phyloP scores from a whole-genome alignment of 164 flowering plant species.

The Annona squamosa region DNA sequence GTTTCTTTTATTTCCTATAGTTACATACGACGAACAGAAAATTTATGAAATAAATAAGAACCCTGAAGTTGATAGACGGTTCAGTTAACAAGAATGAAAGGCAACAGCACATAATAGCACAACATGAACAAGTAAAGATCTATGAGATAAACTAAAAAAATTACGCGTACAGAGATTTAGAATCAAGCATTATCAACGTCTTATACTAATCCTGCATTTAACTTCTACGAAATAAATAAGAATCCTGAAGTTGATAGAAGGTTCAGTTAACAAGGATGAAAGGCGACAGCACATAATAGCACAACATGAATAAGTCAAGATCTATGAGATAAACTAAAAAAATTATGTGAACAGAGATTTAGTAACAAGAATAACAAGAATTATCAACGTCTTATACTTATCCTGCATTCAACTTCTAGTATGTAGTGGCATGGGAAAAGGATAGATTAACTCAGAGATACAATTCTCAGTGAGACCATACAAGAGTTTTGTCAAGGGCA shows the following conservation, averaged over 20 bases:
- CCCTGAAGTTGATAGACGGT: conserved; percentile 12
- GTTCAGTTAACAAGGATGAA: not conserved
- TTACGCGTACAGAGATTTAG: not conserved
- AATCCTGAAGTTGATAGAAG: conserved; percentile 12
- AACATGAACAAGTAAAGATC: not conserved
- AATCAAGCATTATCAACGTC: no score
- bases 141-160: not conserved
- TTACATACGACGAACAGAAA: not conserved
- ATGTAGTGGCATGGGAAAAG: not conserved
- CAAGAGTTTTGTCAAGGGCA: no score
- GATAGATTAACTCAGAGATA: no score
- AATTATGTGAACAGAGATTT: not conserved
- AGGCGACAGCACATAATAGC: not conserved
- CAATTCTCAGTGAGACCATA: no score
- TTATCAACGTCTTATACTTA: no score
- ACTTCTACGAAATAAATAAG: not conserved
- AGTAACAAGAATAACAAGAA: no score
- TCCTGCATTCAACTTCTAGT: not conserved
- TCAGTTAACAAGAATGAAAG: not conserved
- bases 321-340: not conserved
- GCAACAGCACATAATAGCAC: not conserved
- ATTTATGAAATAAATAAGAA: conserved; percentile 2
- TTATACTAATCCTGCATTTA: no score
- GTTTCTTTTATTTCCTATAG: not conserved
- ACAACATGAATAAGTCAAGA: not conserved